Evolutionary conservation across 75 land plant genomes (phyloP).

Genomic region (Picea sitchensis): DNA sequence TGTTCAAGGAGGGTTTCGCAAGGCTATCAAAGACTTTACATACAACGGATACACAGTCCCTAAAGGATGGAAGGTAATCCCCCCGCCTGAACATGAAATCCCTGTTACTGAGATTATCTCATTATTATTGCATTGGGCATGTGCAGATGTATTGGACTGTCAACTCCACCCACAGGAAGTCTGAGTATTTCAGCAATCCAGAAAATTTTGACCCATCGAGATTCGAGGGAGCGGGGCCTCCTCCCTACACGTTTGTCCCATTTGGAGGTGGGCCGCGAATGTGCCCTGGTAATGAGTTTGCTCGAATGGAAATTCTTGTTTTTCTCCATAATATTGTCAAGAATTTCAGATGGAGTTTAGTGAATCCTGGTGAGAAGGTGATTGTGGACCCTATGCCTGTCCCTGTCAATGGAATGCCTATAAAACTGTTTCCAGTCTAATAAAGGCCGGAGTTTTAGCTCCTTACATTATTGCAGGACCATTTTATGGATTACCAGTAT

Average conservation of each 20-base stretch:
- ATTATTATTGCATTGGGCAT: neutral
- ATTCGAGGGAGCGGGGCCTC: slow-evolving; percentile 27
- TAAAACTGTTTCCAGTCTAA: slow-evolving; percentile 6
- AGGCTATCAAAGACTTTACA: slow-evolving; percentile 34
- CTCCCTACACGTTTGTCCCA: slow-evolving; percentile 50
- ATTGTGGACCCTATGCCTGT: slow-evolving; percentile 17
- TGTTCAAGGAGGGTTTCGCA: slow-evolving; percentile 33
- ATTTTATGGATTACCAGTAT: no score
- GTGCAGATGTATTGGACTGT: slow-evolving; percentile 14
- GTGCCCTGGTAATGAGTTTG: slow-evolving; percentile 49
- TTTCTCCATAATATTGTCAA: slow-evolving; percentile 39
- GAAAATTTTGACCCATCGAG: slow-evolving; percentile 33
- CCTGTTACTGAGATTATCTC: neutral
- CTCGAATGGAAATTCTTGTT: slow-evolving; percentile 40
- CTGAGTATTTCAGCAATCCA: slow-evolving; percentile 24
- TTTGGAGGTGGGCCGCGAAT: slow-evolving; percentile 64
- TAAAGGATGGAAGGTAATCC: slow-evolving; percentile 54
- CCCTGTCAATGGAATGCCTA: slow-evolving; percentile 32
- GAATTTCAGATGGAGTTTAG: slow-evolving; percentile 16
- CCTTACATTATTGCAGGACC: no score
- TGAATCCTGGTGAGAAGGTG: slow-evolving; percentile 18
- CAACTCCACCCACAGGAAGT: slow-evolving; percentile 8
- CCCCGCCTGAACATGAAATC: neutral
- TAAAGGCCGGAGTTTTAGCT: no score
- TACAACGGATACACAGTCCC: slow-evolving; percentile 57